A percentile compares a stretch with the other conserved stretches of the same genome.
Conservation (phyloP, 345 rosid genomes). For the Psidium guajava region DNA sequence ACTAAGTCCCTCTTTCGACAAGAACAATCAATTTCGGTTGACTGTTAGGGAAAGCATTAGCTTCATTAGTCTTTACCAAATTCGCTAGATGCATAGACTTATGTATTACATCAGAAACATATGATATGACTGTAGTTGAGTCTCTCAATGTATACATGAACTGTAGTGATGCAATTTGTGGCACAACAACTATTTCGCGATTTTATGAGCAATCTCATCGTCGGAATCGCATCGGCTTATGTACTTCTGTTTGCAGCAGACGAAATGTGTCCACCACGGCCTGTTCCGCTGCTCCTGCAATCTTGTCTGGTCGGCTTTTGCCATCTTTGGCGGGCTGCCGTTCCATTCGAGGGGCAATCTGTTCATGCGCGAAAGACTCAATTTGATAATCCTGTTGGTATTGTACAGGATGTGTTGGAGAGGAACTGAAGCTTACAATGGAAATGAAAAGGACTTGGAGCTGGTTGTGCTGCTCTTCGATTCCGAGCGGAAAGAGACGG, state of each 20-base stretch:
- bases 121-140: background rate
- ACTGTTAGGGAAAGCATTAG: background rate
- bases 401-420: background rate
- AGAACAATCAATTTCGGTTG: background rate
- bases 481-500: conserved; percentile 2
- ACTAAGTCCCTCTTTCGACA: background rate
- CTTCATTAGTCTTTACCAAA: background rate
- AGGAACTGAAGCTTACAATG: conserved; percentile 14
- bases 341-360: background rate
- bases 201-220: background rate
- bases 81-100: background rate
- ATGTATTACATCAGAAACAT: background rate
- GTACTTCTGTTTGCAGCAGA: background rate
- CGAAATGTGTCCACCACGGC: background rate
- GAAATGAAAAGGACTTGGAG: conserved; percentile 27
- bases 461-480: conserved; percentile 20
- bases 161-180: background rate
- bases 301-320: background rate
- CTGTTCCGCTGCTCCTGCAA: background rate
- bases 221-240: background rate
- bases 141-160: background rate
- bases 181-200: background rate
- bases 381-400: background rate
- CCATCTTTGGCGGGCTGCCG: background rate
- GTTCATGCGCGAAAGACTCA: background rate